Conservation (phyloP, 2,329 filamentous ascomycete genomes). For the Trichoderma sp. region DNA sequence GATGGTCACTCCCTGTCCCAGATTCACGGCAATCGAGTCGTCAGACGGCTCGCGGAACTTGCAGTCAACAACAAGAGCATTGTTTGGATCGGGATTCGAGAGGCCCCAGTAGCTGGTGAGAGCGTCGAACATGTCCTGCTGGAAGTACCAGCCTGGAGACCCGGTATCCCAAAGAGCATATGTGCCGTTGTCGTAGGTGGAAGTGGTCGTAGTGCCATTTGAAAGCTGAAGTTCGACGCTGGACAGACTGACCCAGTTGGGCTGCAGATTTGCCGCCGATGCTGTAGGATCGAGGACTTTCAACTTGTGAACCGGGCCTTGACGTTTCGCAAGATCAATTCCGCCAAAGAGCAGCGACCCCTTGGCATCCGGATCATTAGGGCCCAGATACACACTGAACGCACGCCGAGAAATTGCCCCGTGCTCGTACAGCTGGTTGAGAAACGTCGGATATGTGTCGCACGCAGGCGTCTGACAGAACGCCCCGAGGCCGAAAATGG, state of each 20-base stretch:
- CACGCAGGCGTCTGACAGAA: constrained; percentile 23
- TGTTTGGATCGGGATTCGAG: constrained; percentile 6
- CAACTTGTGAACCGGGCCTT: constrained; percentile 22
- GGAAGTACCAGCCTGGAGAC: constrained; percentile 25
- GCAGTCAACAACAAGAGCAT: constrained; percentile 27
- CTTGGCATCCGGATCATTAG: constrained; percentile 17
- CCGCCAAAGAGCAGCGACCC: constrained; percentile 27
- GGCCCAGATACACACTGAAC: constrained; percentile 29
- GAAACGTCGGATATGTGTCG: constrained; percentile 20
- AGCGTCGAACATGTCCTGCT: constrained; percentile 20
- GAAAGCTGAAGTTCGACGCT: constrained; percentile 16
- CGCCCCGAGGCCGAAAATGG: constrained; percentile 29
- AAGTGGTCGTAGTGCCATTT: constrained; percentile 6
- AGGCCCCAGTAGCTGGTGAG: constrained; percentile 27
- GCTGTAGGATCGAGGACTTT: constrained; percentile 20
- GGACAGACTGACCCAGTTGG: constrained; percentile 20
- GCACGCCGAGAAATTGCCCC: constrained; percentile 26
- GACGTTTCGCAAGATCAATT: constrained; percentile 27
- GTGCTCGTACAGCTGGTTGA: constrained; percentile 25
- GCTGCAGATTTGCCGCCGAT: constrained; percentile 5
- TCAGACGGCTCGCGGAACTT: constrained; percentile 12
- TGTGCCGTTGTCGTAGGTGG: constrained; percentile 22
- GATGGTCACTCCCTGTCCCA: constrained; percentile 18
- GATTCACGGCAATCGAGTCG: constrained; percentile 15
- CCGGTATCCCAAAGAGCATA: constrained; percentile 26